Evolutionary conservation across 495 filamentous ascomycete species (phyloP), one percentile per base, ranked within the genome.

Genomic region (Aspergillus kassunensis): DNA sequence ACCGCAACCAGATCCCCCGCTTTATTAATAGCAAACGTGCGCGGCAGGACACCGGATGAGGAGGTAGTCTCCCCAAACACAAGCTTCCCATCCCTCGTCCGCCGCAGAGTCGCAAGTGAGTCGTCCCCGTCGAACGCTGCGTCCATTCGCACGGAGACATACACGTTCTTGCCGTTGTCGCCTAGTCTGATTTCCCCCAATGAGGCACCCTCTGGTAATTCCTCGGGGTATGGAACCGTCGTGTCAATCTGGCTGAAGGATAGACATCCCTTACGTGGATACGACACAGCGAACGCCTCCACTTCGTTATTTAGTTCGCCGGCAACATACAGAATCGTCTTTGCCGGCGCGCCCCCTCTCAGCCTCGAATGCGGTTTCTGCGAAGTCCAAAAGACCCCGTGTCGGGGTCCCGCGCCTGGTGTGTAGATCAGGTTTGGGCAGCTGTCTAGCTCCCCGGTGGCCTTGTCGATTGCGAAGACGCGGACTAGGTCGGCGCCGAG

Each of bases 401-500:
- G 88, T 3, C 88, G 75, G 1, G 87, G 88, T 0, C 88, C 88
- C 15, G 74, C 77, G 10, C 83, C 85, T 21, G 72, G 59, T 2
- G 64, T 58, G 10, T 71, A 64, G 19, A 61, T 57, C 10, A 71
- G 24, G n/a, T 46, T 40, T 0, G 64, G 58, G 48, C 69, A 72
- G 16, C 45, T 19, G 1, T 39, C 34, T 2, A 75, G 51, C 3
- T 57, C 40, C 3, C 69, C 70, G 5, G 64, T 75, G 12, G 45
- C 39, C 13, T 64, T 63, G 47, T 83, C 66, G 51, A 85, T 79
- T 23, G 60, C 56, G 65, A 81, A 89, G 34, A 90, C 66, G 47
- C 81, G 83, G 36, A 90, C 53, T n/a, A 84, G 58, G 58, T 92
- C 88, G 15, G 82, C 75, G 42, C 88, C 87, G 6, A 92, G 71